Conservation (phyloP, 176 grass and related monocot species). For the Oryza australiensis region DNA sequence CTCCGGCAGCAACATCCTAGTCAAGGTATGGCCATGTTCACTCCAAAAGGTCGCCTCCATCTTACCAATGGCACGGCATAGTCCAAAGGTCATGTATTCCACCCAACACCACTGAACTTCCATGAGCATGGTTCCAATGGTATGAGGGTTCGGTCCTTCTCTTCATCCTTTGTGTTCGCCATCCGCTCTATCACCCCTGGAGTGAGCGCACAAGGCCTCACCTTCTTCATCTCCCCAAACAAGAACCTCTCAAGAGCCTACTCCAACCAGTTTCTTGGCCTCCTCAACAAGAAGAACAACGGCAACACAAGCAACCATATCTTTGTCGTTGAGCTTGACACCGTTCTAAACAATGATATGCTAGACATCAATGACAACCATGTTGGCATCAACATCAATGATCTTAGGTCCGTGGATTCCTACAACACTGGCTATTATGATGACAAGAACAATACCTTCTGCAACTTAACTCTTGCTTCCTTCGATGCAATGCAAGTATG, state of each 20-base stretch:
- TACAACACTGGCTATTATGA: background rate
- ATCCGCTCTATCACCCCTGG: background rate
- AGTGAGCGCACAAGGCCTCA: background rate
- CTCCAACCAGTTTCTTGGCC: background rate
- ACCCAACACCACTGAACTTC: background rate
- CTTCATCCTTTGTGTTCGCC: background rate
- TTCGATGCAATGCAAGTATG: constrained; percentile 2
- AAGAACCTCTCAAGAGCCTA: background rate
- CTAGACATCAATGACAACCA: background rate
- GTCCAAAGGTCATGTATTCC: constrained; percentile 12
- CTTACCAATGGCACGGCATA: constrained; percentile 1
- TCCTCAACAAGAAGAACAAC: background rate
- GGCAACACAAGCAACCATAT: constrained; percentile 26
- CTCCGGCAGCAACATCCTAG: background rate
- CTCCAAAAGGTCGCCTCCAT: background rate
- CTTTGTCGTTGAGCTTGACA: constrained; percentile 21
- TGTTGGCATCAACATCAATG: background rate
- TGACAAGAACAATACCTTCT: background rate
- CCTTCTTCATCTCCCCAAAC: background rate
- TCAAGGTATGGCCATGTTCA: background rate
- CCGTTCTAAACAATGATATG: background rate
- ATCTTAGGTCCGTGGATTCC: background rate
- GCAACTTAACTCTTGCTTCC: background rate
- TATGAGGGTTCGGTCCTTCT: constrained; percentile 19
- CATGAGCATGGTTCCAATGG: background rate